Conservation (phyloP, 164 flowering plant species). For the Kingdonia uniflora region DNA sequence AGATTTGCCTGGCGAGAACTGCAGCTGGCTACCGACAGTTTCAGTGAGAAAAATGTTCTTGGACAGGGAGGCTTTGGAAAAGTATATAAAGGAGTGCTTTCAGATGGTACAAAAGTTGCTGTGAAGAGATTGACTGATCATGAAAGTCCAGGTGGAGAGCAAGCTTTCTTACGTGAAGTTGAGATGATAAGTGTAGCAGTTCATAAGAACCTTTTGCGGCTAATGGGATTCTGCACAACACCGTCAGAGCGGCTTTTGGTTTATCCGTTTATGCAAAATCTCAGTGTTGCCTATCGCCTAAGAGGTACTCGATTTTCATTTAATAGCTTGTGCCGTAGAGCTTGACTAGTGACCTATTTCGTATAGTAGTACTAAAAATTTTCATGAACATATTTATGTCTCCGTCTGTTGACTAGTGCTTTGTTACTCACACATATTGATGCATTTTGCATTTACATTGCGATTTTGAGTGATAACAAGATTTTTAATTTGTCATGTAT, state of each 20-base stretch:
- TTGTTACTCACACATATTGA: too few relatives aligned
- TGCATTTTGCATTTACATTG: too few relatives aligned
- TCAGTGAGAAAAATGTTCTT: conserved; percentile 69
- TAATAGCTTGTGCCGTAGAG: too few relatives aligned
- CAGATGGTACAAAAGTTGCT: conserved; percentile 62
- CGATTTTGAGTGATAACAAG: too few relatives aligned
- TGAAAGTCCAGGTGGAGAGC: conserved; percentile 84
- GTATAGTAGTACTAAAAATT: too few relatives aligned
- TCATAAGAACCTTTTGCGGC: conserved; percentile 24
- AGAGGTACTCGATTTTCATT: conserved; percentile 14
- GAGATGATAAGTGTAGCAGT: conserved; percentile 37
- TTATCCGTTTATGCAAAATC: conserved; percentile 29
- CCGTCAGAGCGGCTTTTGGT: conserved; percentile 26
- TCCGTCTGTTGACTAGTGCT: too few relatives aligned
- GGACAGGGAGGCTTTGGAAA: conserved; percentile 95
- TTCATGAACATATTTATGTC: too few relatives aligned
- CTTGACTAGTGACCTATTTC: too few relatives aligned
- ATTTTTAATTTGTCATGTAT: too few relatives aligned
- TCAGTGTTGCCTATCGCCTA: conserved; percentile 28
- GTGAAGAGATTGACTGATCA: conserved; percentile 74
- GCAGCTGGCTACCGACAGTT: conserved; percentile 71
- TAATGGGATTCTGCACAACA: conserved; percentile 32
- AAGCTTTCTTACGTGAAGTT: conserved; percentile 71
- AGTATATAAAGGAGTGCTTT: conserved; percentile 72
- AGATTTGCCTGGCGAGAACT: conserved; percentile 76